phyloP scores from a whole-genome alignment of 768 basidiomycete species.

The Cantharellus anzutake region DNA sequence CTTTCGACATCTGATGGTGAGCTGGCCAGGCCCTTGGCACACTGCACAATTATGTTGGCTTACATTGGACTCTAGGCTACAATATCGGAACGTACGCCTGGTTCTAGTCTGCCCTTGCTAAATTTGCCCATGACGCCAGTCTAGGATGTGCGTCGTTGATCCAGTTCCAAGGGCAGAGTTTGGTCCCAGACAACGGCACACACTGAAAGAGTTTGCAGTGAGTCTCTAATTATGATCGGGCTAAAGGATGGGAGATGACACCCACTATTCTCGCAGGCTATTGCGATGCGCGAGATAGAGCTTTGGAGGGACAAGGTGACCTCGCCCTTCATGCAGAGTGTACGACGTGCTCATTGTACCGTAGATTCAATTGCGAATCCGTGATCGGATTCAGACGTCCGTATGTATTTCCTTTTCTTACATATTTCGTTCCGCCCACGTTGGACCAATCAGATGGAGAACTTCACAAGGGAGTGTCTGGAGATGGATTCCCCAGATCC shows the following conservation, averaged over 20 bases:
- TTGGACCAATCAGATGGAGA: conserved; percentile 52
- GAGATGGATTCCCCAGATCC: conserved; percentile 58
- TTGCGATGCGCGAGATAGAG: conserved; percentile 91
- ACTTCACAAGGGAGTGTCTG: conserved; percentile 85
- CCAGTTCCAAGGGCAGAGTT: conserved; percentile 71
- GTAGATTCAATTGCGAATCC: conserved; percentile 74
- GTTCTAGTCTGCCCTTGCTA: neutral
- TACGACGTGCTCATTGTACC: neutral
- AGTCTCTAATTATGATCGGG: conserved; percentile 8
- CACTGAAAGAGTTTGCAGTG: conserved; percentile 81
- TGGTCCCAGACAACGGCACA: conserved; percentile 73
- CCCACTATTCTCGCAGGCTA: conserved; percentile 26
- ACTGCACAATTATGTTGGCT: neutral
- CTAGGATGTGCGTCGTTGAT: conserved; percentile 65
- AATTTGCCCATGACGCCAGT: neutral
- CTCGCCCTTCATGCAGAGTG: neutral
- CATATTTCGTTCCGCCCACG: neutral
- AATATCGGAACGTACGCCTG: conserved; percentile 61
- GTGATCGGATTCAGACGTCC: conserved; percentile 82
- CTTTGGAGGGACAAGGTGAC: conserved; percentile 80
- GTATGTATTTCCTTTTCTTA: conserved; percentile 22
- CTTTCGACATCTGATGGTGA: conserved; percentile 60
- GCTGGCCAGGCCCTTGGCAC: neutral
- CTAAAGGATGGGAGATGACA: neutral
- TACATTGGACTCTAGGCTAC: conserved; percentile 21